These are phyloP conservation scores for Alternaria conjuncta DNA, from an alignment of 2,329 filamentous ascomycete species.

Conservation along the genomic window DNA sequence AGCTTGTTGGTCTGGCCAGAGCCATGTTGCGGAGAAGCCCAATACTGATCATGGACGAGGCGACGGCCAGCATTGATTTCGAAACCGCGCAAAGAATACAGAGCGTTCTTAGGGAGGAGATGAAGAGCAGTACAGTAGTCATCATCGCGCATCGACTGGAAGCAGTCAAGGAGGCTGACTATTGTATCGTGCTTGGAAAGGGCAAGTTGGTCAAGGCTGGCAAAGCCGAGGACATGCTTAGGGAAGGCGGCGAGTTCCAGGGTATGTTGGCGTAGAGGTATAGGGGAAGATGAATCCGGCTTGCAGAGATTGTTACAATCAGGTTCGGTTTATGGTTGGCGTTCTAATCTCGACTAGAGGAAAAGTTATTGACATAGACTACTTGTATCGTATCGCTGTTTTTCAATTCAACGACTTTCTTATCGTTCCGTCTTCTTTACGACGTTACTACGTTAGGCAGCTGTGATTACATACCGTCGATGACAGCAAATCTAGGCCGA, in stretches of 20 bases:
- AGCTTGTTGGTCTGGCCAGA: conserved; percentile 69
- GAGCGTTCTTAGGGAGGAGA: conserved; percentile 61
- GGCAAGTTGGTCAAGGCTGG: conserved; percentile 54
- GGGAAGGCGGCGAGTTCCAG: conserved; percentile 41
- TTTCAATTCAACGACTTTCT: background rate
- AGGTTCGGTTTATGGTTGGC: background rate
- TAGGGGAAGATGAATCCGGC: background rate
- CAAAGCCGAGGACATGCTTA: conserved; percentile 43
- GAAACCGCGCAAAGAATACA: conserved; percentile 66
- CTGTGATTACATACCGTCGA: background rate
- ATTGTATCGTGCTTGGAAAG: conserved; percentile 61
- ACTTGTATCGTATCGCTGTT: background rate
- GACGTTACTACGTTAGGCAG: background rate
- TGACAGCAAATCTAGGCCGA: background rate
- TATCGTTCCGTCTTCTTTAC: background rate
- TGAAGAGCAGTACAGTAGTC: conserved; percentile 66
- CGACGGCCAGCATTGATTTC: conserved; percentile 68
- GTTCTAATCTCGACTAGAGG: background rate
- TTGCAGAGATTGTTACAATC: background rate
- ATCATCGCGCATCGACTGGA: conserved; percentile 70
- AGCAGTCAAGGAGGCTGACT: conserved; percentile 66
- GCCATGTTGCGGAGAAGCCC: conserved; percentile 66
- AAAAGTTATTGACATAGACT: background rate
- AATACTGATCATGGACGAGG: conserved; percentile 70
- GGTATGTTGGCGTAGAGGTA: conserved; percentile 39